These are phyloP conservation scores for Cystofilobasidium bisporidii DNA, from an alignment of 768 basidiomycete genomes.

Conservation along the genomic window DNA sequence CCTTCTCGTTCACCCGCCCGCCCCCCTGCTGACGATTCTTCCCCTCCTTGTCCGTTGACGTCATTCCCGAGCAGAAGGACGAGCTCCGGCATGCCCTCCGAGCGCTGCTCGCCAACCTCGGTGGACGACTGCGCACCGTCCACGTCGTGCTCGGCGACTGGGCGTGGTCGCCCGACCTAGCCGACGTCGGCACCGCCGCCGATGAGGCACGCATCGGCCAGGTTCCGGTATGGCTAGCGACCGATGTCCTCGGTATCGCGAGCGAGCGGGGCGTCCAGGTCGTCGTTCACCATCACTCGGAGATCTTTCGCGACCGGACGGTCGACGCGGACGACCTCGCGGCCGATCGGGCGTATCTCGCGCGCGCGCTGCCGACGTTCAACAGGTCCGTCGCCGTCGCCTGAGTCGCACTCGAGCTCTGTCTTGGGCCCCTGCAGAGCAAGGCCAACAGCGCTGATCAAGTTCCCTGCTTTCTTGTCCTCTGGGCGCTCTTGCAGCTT, in stretches of 20 bases:
- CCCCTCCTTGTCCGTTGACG: background rate
- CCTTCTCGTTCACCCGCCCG: background rate
- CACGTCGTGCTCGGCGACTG: conserved; percentile 14
- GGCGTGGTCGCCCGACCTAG: background rate
- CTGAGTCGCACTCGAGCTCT: background rate
- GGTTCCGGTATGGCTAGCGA: background rate
- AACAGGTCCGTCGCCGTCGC: background rate
- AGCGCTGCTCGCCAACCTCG: background rate
- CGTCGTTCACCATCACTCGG: conserved; percentile 11
- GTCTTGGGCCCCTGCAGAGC: too few relatives aligned
- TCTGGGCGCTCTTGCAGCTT: too few relatives aligned
- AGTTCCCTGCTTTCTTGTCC: background rate
- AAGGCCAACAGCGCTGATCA: too few relatives aligned
- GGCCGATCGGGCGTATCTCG: background rate
- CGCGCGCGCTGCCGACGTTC: conserved; percentile 1
- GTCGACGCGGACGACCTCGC: background rate
- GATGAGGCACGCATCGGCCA: background rate
- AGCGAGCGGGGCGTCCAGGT: background rate
- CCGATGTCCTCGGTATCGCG: background rate
- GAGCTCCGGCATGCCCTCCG: background rate
- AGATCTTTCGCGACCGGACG: conserved; percentile 3
- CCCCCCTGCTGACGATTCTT: background rate
- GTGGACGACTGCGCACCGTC: background rate
- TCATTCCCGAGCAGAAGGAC: background rate
- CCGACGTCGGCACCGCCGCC: background rate